Evolutionary conservation across 768 basidiomycete genomes (phyloP), one percentile per base, ranked within the genome.

Genomic region (Amanita fuliginea): DNA sequence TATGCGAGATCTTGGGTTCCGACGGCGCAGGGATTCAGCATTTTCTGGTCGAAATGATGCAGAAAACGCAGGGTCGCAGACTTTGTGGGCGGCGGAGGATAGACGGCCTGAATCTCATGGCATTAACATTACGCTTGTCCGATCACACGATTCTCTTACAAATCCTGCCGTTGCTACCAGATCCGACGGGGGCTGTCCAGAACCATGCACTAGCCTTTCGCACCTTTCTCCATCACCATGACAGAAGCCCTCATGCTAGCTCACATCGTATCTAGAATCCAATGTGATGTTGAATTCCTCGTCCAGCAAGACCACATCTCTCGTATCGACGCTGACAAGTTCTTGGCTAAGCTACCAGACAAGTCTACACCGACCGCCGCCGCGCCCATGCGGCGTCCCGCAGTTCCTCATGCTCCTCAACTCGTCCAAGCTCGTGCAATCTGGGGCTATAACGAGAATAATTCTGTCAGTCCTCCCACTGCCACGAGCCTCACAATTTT

Each of bases 381-480:
- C 30, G 44, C 53, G 1, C 44, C 45, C 42, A 32, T 42, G 33
- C 42, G 53, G 51, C 45, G 54, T 32, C 54, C 51, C 14, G 47
- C 47, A 22, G 46, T 54, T 21, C 47, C 63, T 18, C 28, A 55
- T 51, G 53, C 60, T n/a, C n/a, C n/a, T n/a, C n/a, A n/a, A n/a
- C n/a, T n/a, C 14, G 55, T 61, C 6, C 64, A 72, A 54, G 82
- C 77, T 6, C 69, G 71, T 37, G 84, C 81, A 1, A 47, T 81
- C 0, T 86, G 84, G 85, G 63, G 67, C 1, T 87, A 87, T 62
- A 81, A 81, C 49, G 79, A 80, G 55, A 64, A 76, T 46, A 77
- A 77, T 45, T 54, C 62, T 53, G 77, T 81, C 46, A 39, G 71
- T 57, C 42, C 24, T 42, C 42, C 37, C 42, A 28, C 51, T 30